Evolutionary conservation across 345 rosid species (phyloP).

Genomic region (Lepidium sativum): DNA sequence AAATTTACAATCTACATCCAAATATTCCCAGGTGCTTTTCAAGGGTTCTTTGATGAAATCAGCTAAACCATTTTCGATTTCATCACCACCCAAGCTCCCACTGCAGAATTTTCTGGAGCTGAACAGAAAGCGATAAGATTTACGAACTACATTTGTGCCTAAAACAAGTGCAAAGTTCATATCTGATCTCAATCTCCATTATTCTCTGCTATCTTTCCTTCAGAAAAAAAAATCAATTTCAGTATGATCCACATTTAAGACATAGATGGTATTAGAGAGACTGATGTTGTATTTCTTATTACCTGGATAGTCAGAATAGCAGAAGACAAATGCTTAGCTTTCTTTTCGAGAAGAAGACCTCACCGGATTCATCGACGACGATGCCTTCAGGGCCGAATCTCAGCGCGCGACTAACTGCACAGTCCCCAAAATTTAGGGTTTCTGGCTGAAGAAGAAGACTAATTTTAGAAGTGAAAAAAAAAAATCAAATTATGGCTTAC

Average conservation of each 20-base stretch:
- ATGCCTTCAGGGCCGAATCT: not conserved
- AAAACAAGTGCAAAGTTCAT: conserved; percentile 46
- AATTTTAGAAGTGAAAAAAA: not conserved
- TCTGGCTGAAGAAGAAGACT: not conserved
- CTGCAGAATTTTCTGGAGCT: conserved; percentile 39
- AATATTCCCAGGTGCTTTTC: not conserved
- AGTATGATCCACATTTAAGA: not conserved
- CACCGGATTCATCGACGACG: conserved; percentile 5
- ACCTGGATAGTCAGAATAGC: not conserved
- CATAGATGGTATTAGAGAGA: not conserved
- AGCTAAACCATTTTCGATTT: conserved; percentile 33
- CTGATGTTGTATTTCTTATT: not conserved
- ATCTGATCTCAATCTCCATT: conserved; percentile 33
- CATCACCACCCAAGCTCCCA: conserved; percentile 27
- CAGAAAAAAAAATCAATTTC: not conserved
- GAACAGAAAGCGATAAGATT: conserved; percentile 20
- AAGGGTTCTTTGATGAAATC: not conserved
- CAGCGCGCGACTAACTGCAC: not conserved
- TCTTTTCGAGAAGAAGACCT: not conserved
- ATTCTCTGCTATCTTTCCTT: conserved; percentile 28
- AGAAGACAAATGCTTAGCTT: not conserved
- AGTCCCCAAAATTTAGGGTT: conserved; percentile 12
- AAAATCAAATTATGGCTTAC: not conserved
- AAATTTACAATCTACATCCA: conserved; percentile 23
- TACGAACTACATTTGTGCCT: conserved; percentile 37